A percentile compares a stretch with the other conserved stretches of the same genome.
Conservation (phyloP, 164 flowering plant genomes). For the Sedum album region DNA sequence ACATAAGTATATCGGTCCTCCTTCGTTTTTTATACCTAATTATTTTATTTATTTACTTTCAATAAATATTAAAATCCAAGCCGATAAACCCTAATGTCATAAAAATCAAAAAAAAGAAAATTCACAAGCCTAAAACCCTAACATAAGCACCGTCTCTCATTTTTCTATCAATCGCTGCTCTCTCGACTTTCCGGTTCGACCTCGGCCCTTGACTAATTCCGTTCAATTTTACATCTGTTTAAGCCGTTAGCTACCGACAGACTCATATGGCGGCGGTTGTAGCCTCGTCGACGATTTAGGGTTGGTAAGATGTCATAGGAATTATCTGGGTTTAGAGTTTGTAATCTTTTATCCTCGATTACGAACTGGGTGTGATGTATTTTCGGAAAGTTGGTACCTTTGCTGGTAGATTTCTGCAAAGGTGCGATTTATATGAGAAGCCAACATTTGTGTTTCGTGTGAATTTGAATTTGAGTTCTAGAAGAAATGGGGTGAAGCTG, state of each 20-base stretch:
- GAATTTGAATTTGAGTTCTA: background rate
- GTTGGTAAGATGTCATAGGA: background rate
- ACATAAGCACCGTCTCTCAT: too few species aligned
- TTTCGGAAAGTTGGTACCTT: constrained; percentile 4
- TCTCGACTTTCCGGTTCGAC: too few species aligned
- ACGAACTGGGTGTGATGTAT: background rate
- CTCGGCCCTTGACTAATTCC: too few species aligned
- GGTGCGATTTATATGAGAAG: background rate
- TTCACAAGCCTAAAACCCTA: background rate
- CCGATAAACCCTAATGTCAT: constrained; percentile 1
- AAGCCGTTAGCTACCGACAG: background rate
- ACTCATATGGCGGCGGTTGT: background rate
- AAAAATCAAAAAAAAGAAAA: too few species aligned
- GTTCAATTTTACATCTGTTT: too few species aligned
- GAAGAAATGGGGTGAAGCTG: constrained; percentile 8
- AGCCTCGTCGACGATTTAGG: too few species aligned
- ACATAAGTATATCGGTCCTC: too few species aligned
- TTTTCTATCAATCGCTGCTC: too few species aligned
- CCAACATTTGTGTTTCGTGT: background rate
- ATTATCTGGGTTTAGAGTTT: background rate
- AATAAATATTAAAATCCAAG: too few species aligned
- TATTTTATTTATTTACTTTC: too few species aligned
- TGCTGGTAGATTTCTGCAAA: constrained; percentile 3
- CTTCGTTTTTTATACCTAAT: too few species aligned
- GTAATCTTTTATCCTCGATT: background rate